Percentiles rank a stretch among this genome's conserved stretches.
phyloP scores from a whole-genome alignment of 768 basidiomycete species.

The Mycena floridula region DNA sequence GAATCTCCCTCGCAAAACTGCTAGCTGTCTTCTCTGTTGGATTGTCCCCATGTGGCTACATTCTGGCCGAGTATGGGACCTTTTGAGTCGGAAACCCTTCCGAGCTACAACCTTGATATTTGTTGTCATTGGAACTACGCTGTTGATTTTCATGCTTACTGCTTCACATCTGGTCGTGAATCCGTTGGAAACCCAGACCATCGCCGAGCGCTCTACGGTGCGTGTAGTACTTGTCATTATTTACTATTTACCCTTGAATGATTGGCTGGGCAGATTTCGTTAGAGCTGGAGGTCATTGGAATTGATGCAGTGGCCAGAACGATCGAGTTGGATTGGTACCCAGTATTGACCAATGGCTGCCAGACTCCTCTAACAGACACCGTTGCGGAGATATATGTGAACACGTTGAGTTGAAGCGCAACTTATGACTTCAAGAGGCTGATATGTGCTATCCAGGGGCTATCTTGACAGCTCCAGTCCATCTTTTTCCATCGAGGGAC shows the following conservation, averaged over 20 bases:
- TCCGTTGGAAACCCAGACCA: neutral
- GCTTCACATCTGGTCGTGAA: neutral
- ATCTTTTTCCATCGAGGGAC: neutral
- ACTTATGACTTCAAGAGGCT: slow-evolving; percentile 13
- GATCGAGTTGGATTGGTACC: neutral
- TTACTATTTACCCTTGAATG: neutral
- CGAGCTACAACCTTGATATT: too few species aligned
- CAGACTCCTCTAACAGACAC: neutral
- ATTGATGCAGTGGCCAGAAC: neutral
- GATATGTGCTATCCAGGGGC: slow-evolving; percentile 9
- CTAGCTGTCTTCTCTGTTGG: too few species aligned
- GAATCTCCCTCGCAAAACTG: too few species aligned
- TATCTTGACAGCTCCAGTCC: neutral
- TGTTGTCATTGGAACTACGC: too few species aligned
- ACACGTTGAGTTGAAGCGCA: neutral
- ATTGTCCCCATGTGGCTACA: too few species aligned
- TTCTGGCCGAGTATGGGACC: too few species aligned
- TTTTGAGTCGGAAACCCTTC: too few species aligned
- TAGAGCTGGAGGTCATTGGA: neutral
- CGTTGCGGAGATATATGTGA: neutral
- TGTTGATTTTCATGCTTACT: neutral
- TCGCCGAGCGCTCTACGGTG: neutral
- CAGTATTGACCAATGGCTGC: neutral
- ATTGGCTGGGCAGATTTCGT: neutral
- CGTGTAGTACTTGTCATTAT: neutral